Evolutionary conservation across 208 protist species (phyloP), one percentile per base, ranked within the genome.

Genomic region (Leishmania amazonensis): DNA sequence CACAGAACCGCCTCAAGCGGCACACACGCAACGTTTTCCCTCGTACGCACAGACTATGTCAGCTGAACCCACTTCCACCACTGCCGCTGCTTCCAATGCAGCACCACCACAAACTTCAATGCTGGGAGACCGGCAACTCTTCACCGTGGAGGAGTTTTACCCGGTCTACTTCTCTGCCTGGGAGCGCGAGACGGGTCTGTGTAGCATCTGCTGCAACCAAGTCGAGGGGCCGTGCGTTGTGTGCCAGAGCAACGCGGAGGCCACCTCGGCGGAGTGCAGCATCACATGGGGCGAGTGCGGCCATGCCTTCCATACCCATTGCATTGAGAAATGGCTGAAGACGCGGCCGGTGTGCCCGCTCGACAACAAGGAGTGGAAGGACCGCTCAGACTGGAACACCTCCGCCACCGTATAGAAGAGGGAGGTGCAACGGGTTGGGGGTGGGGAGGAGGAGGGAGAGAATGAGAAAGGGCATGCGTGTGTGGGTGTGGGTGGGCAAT

Each of bases 251-350:
- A 98, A 86, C 74, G 83, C 85, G 1, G 81, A 90, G 75, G 81
- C 75, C 24, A 87, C 85, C 3, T 79, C 79, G 1, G 83, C 67
- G 72, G 90, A 96, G 71, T 99, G 98, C 91, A 97, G 91, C 68
- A 97, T 99, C 51, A 97, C 98, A 24, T 99, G 99, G 99, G 99
- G 99, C 42, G 87, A 97, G 72, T 99, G 99, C 90, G 98, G 98
- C 64, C 99, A 99, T 84, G 98, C 98, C 28, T 99, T 99, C 88
- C 99, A 99, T 85, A 97, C 98, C 75, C 99, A 99, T 92, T 99
- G 99, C 87, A 99, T 99, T 79, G 97, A 98, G 28, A 91, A 97
- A n/a, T 99, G 99, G 99, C 93, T 99, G 45, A 98, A 98, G 83
- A 99, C 98, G 28, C 94, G 98, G 42, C 88, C 99, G 64, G 97